A percentile compares a stretch with the other conserved stretches of the same genome.
These are phyloP conservation scores for Zychaea mexicana DNA, from an alignment of 371 early-diverging fungal species.

Conservation along the genomic window DNA sequence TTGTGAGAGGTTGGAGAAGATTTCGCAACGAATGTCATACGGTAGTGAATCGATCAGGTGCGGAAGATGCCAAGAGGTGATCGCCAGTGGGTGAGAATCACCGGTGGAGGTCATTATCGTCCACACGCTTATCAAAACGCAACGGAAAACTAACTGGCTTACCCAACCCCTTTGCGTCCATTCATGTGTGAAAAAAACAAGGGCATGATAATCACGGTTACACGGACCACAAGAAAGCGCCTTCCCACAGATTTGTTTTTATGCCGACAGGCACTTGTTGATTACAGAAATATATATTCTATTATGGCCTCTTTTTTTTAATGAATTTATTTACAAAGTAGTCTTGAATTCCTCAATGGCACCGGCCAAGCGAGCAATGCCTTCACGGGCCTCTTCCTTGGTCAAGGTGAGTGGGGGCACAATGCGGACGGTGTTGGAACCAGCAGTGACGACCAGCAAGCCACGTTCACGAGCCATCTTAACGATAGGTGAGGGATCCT, in stretches of 20 bases:
- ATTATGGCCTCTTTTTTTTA: background rate
- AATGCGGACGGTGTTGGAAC: slow-evolving; percentile 85
- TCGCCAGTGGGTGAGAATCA: background rate
- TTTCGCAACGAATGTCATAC: background rate
- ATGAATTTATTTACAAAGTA: background rate
- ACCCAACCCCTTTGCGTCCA: no score
- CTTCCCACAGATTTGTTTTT: background rate
- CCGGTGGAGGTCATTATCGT: background rate
- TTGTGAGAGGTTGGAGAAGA: background rate
- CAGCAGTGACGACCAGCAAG: slow-evolving; percentile 87
- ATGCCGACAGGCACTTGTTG: slow-evolving; percentile 1
- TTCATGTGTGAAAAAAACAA: background rate
- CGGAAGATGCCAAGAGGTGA: background rate
- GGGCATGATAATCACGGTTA: background rate
- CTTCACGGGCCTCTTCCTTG: slow-evolving; percentile 69
- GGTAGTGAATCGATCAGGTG: background rate
- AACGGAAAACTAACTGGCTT: no score
- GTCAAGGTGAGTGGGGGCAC: slow-evolving; percentile 84
- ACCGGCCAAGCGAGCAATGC: slow-evolving; percentile 64
- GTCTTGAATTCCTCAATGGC: slow-evolving; percentile 53
- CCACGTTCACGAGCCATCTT: slow-evolving; percentile 81
- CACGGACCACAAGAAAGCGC: background rate
- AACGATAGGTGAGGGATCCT: slow-evolving; percentile 71
- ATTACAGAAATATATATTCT: background rate
- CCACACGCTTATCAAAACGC: background rate